Evolutionary conservation across 192 early-diverging fungal genomes (phyloP).

Genomic region (Linnemannia exigua): DNA sequence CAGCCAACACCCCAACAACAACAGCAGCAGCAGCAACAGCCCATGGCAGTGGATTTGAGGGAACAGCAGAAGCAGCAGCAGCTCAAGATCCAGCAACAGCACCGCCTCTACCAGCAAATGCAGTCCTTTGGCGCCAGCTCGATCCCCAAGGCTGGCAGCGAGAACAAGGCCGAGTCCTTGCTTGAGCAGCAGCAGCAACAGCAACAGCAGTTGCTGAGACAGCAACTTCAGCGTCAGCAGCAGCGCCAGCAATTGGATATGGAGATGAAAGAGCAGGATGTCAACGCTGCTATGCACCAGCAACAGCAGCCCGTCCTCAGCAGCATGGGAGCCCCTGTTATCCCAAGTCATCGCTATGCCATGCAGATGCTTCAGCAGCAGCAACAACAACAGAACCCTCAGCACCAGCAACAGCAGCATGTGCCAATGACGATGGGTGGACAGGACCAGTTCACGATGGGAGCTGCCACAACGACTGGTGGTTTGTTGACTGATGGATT

Average conservation of each 20-base stretch:
- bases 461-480: neutral
- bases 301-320: constrained; percentile 22
- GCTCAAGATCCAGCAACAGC: constrained; percentile 56
- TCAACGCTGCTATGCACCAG: neutral
- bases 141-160: constrained; percentile 3
- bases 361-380: constrained; percentile 53
- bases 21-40: constrained; percentile 23
- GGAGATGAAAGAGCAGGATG: constrained; percentile 51
- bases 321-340: constrained; percentile 40
- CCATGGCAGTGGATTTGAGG: constrained; percentile 26
- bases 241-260: constrained; percentile 51
- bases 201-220: constrained; percentile 48
- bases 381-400: constrained; percentile 43
- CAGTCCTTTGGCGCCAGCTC: constrained; percentile 47
- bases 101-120: constrained; percentile 54
- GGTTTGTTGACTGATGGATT: constrained; percentile 10
- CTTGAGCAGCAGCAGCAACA: constrained; percentile 52
- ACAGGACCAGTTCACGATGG: constrained; percentile 37
- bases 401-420: constrained; percentile 21
- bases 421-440: constrained; percentile 53
- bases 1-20: constrained; percentile 11
- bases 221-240: constrained; percentile 54
- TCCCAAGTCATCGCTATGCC: constrained; percentile 55
- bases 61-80: constrained; percentile 58
- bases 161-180: constrained; percentile 30